These are phyloP conservation scores for Colletotrichum eremochloae DNA, from an alignment of 2,329 filamentous ascomycete species.

Conservation along the genomic window DNA sequence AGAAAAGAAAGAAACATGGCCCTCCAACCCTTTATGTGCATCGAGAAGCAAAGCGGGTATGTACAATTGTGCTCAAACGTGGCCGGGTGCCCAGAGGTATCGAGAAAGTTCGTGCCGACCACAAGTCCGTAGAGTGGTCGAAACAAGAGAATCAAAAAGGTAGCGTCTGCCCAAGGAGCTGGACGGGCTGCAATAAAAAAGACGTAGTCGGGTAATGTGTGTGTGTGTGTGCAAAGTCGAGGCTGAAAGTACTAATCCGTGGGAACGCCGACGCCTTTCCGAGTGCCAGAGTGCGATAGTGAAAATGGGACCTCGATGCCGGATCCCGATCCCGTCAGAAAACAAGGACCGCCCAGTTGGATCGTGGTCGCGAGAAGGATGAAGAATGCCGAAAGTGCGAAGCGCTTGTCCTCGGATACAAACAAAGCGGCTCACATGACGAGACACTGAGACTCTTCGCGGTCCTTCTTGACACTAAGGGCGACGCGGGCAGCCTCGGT, in stretches of 20 bases:
- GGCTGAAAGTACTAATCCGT: constrained; percentile 35
- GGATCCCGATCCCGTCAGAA: constrained; percentile 24
- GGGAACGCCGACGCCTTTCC: constrained; percentile 40
- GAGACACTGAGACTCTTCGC: constrained; percentile 71
- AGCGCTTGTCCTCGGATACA: not conserved
- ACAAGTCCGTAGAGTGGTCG: constrained; percentile 28
- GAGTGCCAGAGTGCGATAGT: constrained; percentile 29
- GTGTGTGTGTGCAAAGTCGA: constrained; percentile 13
- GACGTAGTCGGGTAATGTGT: constrained; percentile 31
- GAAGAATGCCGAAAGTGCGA: constrained; percentile 8
- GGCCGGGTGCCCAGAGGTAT: constrained; percentile 39
- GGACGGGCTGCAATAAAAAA: constrained; percentile 38
- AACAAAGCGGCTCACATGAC: constrained; percentile 64
- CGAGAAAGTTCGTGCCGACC: constrained; percentile 31
- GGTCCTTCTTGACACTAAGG: constrained; percentile 77
- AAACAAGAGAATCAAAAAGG: not conserved
- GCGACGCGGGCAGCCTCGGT: constrained; percentile 97
- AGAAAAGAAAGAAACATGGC: constrained; percentile 5
- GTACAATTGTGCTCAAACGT: constrained; percentile 36
- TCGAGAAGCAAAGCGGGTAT: constrained; percentile 37
- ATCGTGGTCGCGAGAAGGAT: constrained; percentile 22
- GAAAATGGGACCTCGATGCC: constrained; percentile 16
- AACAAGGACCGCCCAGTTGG: constrained; percentile 32
- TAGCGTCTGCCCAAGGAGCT: constrained; percentile 34
- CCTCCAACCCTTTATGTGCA: constrained; percentile 24